Conservation (phyloP, 441 rosid species). For the Viola pubescens region DNA sequence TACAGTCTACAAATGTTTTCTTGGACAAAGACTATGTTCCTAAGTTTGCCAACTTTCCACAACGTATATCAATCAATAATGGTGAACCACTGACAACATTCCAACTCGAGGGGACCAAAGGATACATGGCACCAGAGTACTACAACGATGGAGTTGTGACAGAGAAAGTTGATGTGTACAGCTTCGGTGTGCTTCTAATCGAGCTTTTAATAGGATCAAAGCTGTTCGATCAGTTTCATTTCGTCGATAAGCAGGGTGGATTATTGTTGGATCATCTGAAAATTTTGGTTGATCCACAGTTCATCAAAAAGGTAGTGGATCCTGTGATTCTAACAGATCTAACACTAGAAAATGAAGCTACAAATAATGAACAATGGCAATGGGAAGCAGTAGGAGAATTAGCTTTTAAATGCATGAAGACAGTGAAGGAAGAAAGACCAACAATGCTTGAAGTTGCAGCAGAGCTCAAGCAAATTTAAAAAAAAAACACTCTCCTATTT, state of each 20-base stretch:
- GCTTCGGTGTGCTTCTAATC: constrained; percentile 31
- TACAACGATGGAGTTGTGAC: constrained; percentile 12
- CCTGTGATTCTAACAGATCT: neutral
- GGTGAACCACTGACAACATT: constrained; percentile 21
- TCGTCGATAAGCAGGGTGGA: neutral
- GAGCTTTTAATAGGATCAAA: constrained; percentile 27
- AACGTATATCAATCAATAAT: constrained; percentile 29
- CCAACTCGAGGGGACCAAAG: neutral
- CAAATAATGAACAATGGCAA: neutral
- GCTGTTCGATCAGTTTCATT: constrained; percentile 5
- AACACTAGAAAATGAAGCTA: neutral
- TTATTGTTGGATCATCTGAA: constrained; percentile 12
- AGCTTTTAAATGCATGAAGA: constrained; percentile 6
- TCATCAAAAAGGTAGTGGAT: constrained; percentile 1
- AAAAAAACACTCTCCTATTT: too few relatives aligned
- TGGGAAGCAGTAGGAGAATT: neutral
- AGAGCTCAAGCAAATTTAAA: neutral
- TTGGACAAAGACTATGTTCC: constrained; percentile 21
- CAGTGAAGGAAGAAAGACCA: constrained; percentile 9
- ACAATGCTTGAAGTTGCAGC: constrained; percentile 3
- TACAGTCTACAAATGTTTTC: constrained; percentile 19
- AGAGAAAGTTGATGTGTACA: constrained; percentile 36
- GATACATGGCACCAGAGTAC: constrained; percentile 22
- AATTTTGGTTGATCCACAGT: neutral
- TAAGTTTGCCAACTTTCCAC: constrained; percentile 31